Conservation (phyloP, 75 land plant genomes). For the Chamaecyparis obtusa region DNA sequence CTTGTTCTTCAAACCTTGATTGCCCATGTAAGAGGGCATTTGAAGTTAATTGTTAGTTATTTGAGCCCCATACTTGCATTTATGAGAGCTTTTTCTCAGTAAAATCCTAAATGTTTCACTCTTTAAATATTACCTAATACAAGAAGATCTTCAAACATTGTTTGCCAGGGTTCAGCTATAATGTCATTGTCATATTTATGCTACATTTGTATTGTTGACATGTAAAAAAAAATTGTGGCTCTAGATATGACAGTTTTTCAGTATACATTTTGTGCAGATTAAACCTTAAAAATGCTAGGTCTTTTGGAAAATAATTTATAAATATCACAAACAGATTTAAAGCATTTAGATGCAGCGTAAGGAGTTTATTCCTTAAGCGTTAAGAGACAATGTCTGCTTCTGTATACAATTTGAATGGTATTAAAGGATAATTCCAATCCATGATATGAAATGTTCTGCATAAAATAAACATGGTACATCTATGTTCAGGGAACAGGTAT, state of each 20-base stretch:
- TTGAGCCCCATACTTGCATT: not conserved
- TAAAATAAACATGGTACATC: not conserved
- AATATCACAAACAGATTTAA: not conserved
- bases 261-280: not conserved
- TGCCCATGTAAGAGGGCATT: not conserved
- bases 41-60: not conserved
- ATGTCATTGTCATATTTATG: not conserved
- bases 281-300: not conserved
- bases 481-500: not conserved
- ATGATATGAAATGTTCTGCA: not conserved
- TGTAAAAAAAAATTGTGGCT: not conserved
- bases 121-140: not conserved
- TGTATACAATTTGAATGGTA: not conserved
- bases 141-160: not conserved
- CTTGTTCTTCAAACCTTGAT: not conserved
- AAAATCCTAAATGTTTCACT: not conserved
- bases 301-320: not conserved
- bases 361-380: not conserved
- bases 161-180: not conserved
- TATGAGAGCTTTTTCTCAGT: not conserved
- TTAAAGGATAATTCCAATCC: not conserved
- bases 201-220: not conserved
- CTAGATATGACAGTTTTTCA: not conserved
- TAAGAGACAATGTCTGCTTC: not conserved
- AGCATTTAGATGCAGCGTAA: not conserved